Percentiles rank a stretch among this genome's conserved stretches.
Conservation (phyloP, 176 grass and related monocot species). For the Areca catechu region DNA sequence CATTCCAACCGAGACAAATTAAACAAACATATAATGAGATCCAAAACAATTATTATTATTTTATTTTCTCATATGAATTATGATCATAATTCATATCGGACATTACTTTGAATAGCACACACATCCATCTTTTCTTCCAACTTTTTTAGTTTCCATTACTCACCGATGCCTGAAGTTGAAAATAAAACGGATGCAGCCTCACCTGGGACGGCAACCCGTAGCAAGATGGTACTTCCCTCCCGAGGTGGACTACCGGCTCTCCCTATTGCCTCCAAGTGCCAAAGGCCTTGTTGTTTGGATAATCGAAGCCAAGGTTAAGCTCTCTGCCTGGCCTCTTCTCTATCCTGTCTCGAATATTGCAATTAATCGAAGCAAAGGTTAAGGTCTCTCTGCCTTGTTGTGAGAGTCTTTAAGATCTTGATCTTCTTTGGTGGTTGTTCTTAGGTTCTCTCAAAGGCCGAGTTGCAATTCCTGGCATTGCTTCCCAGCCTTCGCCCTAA, state of each 20-base stretch:
- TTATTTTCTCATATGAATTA: no score
- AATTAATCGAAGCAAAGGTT: background rate
- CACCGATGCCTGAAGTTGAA: background rate
- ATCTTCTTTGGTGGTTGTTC: background rate
- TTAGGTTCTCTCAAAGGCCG: constrained; percentile 84
- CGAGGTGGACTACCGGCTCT: constrained; percentile 91
- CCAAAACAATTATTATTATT: no score
- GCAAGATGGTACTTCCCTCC: constrained; percentile 93
- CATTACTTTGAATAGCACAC: no score
- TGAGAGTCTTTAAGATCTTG: no score
- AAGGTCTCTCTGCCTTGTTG: background rate
- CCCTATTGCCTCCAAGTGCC: constrained; percentile 70
- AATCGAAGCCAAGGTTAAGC: constrained; percentile 69
- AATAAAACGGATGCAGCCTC: constrained; percentile 41
- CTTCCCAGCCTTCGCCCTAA: constrained; percentile 72
- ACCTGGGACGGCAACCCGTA: constrained; percentile 75
- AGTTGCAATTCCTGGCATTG: constrained; percentile 83
- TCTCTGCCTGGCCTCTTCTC: no score
- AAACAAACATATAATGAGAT: no score
- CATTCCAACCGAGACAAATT: no score
- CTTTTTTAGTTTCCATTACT: no score
- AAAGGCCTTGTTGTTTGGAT: constrained; percentile 83
- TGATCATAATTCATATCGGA: no score
- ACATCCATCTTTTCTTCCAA: no score
- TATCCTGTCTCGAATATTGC: background rate